Evolutionary conservation across 2,329 filamentous ascomycete genomes (phyloP), one percentile per base, ranked within the genome.

Genomic region (Colletotrichum aenigma): DNA sequence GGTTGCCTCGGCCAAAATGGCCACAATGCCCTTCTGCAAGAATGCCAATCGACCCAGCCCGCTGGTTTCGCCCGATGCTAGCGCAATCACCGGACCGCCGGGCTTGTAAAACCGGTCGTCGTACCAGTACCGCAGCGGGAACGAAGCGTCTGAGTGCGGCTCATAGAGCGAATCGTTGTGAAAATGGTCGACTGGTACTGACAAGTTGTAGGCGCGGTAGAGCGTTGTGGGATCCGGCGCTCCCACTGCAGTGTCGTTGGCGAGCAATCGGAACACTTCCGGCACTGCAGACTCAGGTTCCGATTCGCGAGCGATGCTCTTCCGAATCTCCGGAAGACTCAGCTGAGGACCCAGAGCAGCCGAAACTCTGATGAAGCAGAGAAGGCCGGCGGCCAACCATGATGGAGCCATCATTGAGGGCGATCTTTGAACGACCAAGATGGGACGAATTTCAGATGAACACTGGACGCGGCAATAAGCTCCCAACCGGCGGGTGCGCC

Each of bases 61-160:
- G 74, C 86, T 86, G 1, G 92, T 93, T 86, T 97, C 95, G 28
- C 95, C 95, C 6, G 90, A 89, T 48, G 93, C 89, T 4, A 97
- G 88, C 4, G 97, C 90, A 68, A 98, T 94, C 61, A 98, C 93
- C 0, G 95, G 95, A 0, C 95, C 95, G 15, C 95, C 95, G 0
- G 90, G 86, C 81, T 92, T 89, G 85, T 97, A 97, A 85, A 94
- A 90, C 43, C 89, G 89, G 2, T 93, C 91, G 80, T 97, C 95
- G 79, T 96, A 95, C 93, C 93, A 97, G 86, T 97, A 98, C 8
- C 95, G 91, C 58, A 96, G 86, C 24, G 91, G 84, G 83, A 95
- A 98, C 1, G 85, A 90, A 32, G 84, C 93, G 78, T 93, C 86
- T 12, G 89, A 91, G 83, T 97, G 95, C 36, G 95, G 95, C 82